Base-by-base conservation (phyloP, 768 basidiomycete species). In the Goffeauzyma gilvescens region DNA sequence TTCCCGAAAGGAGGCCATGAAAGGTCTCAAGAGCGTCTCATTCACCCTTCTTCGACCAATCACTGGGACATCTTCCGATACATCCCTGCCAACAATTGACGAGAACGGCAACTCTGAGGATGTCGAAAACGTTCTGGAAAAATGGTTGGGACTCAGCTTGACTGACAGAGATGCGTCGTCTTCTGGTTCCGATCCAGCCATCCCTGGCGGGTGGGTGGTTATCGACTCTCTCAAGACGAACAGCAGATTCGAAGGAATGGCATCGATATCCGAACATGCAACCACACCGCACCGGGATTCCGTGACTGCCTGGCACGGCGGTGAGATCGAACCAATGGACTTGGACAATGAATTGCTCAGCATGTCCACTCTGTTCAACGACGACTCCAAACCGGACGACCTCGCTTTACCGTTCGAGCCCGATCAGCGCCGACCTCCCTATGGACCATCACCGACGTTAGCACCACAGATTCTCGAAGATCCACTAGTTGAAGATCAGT, bases 401-500 rank as follows among this genome's bases (percentile, higher is more conserved):
- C n/a, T n/a, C n/a, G n/a, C n/a, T n/a, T n/a, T n/a, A n/a, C n/a
- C n/a, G n/a, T n/a, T n/a, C n/a, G n/a, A n/a, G n/a, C n/a, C n/a
- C n/a, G n/a, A n/a, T n/a, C n/a, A n/a, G n/a, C n/a, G n/a, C n/a
- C n/a, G n/a, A n/a, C n/a, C n/a, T n/a, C 42, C 37, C 6, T 38
- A 49, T 17, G 47, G 41, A 3, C 47, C 47, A 1, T 44, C 42
- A 13, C 42, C 42, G 9, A 49, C 47, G 8, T 26, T 49, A 3
- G 47, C 42, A 22, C 47, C 42, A 3, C n/a, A 38, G 32, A 37
- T 49, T 20, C 24, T 44, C n/a, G 47, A 49, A 21, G 47, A 49
- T 28, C 47, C 47, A 5, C 32, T 49, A 32, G 47, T 38, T 15
- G 47, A 49, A 14, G 42, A 36, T n/a, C 37, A 6, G 37, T 25